These are phyloP conservation scores for Talaromyces sp. DNA, from an alignment of 2,329 filamentous ascomycete species.

Conservation along the genomic window DNA sequence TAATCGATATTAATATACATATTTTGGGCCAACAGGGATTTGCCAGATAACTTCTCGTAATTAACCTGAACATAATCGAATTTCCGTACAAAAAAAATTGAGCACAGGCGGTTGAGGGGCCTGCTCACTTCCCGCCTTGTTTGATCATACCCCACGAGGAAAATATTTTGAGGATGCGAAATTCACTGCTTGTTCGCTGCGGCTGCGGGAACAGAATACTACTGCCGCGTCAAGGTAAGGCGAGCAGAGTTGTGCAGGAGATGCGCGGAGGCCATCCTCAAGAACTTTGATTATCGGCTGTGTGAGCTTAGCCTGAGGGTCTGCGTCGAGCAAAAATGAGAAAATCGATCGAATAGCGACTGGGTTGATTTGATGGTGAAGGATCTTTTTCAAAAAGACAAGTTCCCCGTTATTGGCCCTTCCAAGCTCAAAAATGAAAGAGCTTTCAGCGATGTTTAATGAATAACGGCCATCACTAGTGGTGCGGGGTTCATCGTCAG, in stretches of 20 bases:
- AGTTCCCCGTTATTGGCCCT: conserved; percentile 33
- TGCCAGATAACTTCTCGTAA: too few species aligned
- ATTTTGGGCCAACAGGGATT: too few species aligned
- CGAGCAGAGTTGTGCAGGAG: conserved; percentile 46
- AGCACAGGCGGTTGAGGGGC: too few species aligned
- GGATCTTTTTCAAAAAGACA: conserved; percentile 58
- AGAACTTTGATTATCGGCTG: conserved; percentile 54
- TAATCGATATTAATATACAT: too few species aligned
- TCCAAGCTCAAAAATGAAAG: conserved; percentile 34
- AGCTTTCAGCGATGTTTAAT: conserved; percentile 33
- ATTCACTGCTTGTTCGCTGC: too few species aligned
- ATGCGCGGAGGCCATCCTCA: conserved; percentile 53
- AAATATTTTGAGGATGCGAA: too few species aligned
- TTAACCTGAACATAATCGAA: too few species aligned
- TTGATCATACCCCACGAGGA: too few species aligned
- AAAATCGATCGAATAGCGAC: conserved; percentile 56
- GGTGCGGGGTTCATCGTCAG: conserved; percentile 26
- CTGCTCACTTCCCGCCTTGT: too few species aligned
- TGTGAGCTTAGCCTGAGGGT: conserved; percentile 48
- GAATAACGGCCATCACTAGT: conserved; percentile 31
- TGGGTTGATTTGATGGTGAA: conserved; percentile 59
- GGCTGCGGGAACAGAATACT: conserved; percentile 49
- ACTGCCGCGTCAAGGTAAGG: conserved; percentile 59
- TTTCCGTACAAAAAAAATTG: too few species aligned
- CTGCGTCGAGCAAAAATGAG: conserved; percentile 53